Evolutionary conservation across 345 rosid species (phyloP).

Genomic region (Brassica rapa): DNA sequence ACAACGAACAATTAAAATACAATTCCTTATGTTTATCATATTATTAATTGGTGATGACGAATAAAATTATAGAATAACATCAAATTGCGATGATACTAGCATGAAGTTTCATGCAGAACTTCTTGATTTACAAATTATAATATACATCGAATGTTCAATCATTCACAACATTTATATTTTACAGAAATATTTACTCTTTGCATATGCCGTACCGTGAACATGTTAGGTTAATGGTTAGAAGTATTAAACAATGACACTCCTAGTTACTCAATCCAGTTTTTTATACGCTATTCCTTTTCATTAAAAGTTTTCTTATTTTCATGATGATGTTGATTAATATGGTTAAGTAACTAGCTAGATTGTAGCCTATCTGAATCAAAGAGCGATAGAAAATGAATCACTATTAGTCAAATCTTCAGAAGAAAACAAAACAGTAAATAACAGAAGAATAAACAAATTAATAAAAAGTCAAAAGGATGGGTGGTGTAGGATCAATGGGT

Average conservation of each 20-base stretch:
- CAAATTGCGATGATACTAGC: background rate
- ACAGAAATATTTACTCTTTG: background rate
- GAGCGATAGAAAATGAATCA: background rate
- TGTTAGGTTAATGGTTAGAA: background rate
- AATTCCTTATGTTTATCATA: background rate
- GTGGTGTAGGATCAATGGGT: constrained; percentile 32
- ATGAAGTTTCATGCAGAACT: background rate
- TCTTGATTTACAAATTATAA: background rate
- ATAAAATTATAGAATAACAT: background rate
- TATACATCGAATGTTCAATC: background rate
- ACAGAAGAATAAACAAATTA: background rate
- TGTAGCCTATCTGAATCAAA: background rate
- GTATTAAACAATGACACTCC: background rate
- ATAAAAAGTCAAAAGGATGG: constrained; percentile 23
- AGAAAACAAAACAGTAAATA: constrained; percentile 5
- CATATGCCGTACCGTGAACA: background rate
- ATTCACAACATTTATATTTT: background rate
- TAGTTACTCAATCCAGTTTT: background rate
- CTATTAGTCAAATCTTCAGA: background rate
- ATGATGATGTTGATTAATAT: background rate
- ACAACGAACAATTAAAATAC: background rate
- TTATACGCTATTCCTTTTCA: background rate
- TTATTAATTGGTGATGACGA: background rate
- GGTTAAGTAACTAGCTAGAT: background rate
- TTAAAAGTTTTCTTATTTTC: background rate